A percentile compares a stretch with the other conserved stretches of the same genome.
These are phyloP conservation scores for Nepenthes alata DNA, from an alignment of 179 eudicot species.

Conservation along the genomic window DNA sequence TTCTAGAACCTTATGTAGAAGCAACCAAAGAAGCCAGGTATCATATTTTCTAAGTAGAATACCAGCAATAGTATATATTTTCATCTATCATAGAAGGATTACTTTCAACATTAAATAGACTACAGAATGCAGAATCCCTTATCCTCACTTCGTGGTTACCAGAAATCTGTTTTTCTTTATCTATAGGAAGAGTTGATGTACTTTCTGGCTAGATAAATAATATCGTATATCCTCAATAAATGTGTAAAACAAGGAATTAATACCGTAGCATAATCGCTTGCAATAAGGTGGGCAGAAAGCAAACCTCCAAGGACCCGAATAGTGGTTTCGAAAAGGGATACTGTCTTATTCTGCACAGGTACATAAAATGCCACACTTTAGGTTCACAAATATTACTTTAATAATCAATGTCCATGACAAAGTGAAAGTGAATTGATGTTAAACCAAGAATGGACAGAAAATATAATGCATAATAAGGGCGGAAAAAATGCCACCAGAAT, in stretches of 20 bases:
- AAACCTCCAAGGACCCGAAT: slow-evolving; percentile 95
- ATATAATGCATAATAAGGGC: too few species aligned
- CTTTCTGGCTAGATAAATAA: background rate
- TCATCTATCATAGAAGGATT: background rate
- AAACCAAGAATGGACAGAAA: background rate
- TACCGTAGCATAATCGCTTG: slow-evolving; percentile 99
- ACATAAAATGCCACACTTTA: slow-evolving; percentile 8
- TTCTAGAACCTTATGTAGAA: background rate
- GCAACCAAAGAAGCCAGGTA: background rate
- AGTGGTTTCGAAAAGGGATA: slow-evolving; percentile 90
- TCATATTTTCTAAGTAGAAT: background rate
- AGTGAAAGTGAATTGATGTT: background rate
- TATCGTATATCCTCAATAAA: background rate
- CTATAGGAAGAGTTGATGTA: background rate
- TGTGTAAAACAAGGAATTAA: slow-evolving; percentile 11
- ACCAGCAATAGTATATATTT: too few species aligned
- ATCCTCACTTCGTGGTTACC: background rate
- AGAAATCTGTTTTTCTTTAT: background rate
- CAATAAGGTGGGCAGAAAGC: slow-evolving; percentile 98
- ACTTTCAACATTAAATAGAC: background rate
- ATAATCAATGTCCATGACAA: background rate
- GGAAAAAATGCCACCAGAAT: too few species aligned
- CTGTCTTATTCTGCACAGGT: slow-evolving; percentile 86
- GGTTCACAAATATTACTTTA: slow-evolving; percentile 1
- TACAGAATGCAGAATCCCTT: background rate